Base-by-base conservation (phyloP, 495 filamentous ascomycete species). In the Staphylotrichum longicolle region DNA sequence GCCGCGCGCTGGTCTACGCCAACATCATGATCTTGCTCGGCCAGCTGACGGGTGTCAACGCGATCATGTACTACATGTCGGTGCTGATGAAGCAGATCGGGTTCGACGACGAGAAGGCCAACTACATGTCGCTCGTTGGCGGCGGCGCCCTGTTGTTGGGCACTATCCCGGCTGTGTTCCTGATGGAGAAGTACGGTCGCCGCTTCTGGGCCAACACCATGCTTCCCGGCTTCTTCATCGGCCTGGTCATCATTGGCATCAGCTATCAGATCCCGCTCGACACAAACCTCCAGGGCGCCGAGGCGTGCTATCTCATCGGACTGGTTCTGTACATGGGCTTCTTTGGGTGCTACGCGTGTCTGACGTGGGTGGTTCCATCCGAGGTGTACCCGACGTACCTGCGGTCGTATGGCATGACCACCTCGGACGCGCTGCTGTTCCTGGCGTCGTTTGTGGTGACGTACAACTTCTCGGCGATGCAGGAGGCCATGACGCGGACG, bases 61-160 rank as follows among this genome's bases (percentile, higher is more conserved):
- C 54, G 41, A 57, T 57, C 54, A 57, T 57, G 54, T 57, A 57
- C 42, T 57, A 57, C 54, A 57, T 57, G 54, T 57, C 54, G 32
- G 54, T 57, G 40, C 54, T 57, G 30, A 57, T 57, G 54, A 45
- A 37, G 12, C 54, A 57, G 54, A 46, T 57, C 42, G 54, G 54
- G 7, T 57, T 57, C 54, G 54, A 57, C 54, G 32, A 45, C 30
- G 54, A 57, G 27, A 45, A 57, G 32, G 54, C 54, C 27, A 57
- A 57, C 54, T 57, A 57, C 54, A 57, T 57, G 54, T 57, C 54
- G 41, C 54, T 57, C 32, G 42, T 57, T 14, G 54, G 54, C 54
- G 54, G 54, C 54, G 54, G 54, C 6, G 42, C 54, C 11, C 41
- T 57, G 12, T 8, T 57, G 30, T 10, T 57, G 11, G 54, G 54